Evolutionary conservation across 495 filamentous ascomycete species (phyloP), one percentile per base, ranked within the genome.

Genomic region (Sordaria brevicollis): DNA sequence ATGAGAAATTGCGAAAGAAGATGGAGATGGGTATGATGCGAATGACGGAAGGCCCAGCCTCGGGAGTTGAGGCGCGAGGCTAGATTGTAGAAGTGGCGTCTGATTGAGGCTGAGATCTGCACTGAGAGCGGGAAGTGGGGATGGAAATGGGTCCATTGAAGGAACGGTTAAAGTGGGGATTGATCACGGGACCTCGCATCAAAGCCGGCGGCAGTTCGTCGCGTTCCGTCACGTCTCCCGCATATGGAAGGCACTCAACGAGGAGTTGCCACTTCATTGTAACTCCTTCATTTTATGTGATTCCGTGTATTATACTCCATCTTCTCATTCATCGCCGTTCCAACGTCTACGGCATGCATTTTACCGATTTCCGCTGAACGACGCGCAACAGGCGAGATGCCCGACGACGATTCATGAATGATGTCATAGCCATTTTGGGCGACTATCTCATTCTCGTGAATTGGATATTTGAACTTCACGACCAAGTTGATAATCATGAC

Each of bases 401-500:
- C 25, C 13, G 25, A 31, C 25, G 11, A 29, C 49, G 49, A 57
- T 57, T 57, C 13, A 57, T 57, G 49, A 15, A 31, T 62, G 49
- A 62, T 31, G 49, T 31, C 49, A 31, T 57, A 3, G 49, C 49
- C 49, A 62, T 62, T 62, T 31, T 62, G 21, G 49, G 67, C 21
- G 5, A 19, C 5, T 35, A n/a, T 68, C 3, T 49, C 67, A 8
- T 9, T 38, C 25, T 0, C 35, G 17, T 31, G 73, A 76, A 71
- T 71, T 72, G 8, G 9, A 41, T 8, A 21, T 71, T 49, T 35
- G 31, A 21, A 36, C 15, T 8, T 57, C 65, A 36, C 1, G 10
- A 34, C 5, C 6, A 19, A 41, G 39, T 6, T 15, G 8, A 13
- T 41, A 39, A 25, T 35, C n/a, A 34, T 71, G 82, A 85, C 69